Conservation (phyloP, 1,139 yeast species). For the Scheffersomyces illinoinensis region DNA sequence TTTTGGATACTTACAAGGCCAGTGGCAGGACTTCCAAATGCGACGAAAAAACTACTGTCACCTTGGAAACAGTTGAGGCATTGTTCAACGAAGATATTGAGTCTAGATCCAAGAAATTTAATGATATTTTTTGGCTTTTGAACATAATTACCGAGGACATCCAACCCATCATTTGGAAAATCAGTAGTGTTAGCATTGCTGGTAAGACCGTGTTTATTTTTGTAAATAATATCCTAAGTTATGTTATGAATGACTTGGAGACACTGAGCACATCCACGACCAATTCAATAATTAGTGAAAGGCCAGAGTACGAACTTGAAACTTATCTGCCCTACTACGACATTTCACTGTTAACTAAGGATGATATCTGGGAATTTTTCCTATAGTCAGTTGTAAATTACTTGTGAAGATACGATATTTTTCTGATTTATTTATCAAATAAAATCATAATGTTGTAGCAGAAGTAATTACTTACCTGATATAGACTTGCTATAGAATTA, state of each 20-base stretch:
- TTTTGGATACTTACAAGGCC: neutral
- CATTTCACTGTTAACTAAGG: neutral
- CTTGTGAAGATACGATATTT: too few relatives aligned
- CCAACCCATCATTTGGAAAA: neutral
- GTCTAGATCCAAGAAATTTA: neutral
- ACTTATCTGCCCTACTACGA: neutral
- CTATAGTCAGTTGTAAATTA: neutral
- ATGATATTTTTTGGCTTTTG: neutral
- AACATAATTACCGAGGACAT: neutral
- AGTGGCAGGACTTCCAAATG: neutral
- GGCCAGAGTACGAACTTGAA: neutral
- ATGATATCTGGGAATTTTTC: neutral
- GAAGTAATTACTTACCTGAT: neutral
- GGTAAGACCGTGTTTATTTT: neutral
- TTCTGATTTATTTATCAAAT: too few relatives aligned
- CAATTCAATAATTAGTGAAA: neutral
- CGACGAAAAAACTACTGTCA: neutral
- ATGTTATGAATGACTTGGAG: neutral
- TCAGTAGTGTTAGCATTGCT: neutral
- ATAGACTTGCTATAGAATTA: neutral
- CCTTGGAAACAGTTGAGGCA: neutral
- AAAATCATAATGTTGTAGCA: neutral
- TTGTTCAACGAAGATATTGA: neutral
- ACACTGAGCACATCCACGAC: neutral
- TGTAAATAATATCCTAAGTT: neutral